Evolutionary conservation across 441 rosid genomes (phyloP).

Genomic region (Pelargonium australe): DNA sequence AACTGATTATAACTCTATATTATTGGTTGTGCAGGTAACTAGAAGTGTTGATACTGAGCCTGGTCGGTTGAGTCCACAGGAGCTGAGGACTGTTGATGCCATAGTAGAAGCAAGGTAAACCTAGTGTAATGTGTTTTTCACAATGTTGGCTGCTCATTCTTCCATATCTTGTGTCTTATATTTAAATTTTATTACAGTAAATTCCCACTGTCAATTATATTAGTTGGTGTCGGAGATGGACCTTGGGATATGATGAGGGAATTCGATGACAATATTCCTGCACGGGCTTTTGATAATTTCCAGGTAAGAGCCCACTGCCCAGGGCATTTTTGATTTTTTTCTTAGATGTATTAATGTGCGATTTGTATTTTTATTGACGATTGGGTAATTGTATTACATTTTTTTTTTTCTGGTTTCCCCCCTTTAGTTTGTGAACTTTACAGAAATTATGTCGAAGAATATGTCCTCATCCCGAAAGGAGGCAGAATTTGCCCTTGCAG

Average conservation of each 20-base stretch:
- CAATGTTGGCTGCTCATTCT: conserved; percentile 7
- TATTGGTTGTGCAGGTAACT: conserved; percentile 54
- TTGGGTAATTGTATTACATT: neutral
- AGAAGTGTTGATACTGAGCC: conserved; percentile 67
- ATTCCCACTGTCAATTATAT: conserved; percentile 77
- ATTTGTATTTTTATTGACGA: neutral
- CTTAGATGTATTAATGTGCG: neutral
- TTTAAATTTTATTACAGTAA: conserved; percentile 40
- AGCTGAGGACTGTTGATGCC: conserved; percentile 74
- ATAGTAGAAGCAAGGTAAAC: conserved; percentile 83
- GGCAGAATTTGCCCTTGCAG: conserved; percentile 79
- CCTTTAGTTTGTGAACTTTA: conserved; percentile 81
- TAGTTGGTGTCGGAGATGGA: conserved; percentile 99
- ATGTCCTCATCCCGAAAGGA: conserved; percentile 49
- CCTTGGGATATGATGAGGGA: conserved; percentile 98
- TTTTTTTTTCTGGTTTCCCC: conserved; percentile 12
- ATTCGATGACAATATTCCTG: conserved; percentile 91
- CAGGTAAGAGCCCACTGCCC: conserved; percentile 40
- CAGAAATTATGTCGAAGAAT: conserved; percentile 75
- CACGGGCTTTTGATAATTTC: conserved; percentile 82
- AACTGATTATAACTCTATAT: conserved; percentile 2
- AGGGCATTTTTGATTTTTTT: neutral
- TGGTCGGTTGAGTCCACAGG: conserved; percentile 82
- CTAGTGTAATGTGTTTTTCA: conserved; percentile 8
- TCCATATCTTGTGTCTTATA: conserved; percentile 18